Evolutionary conservation across 192 early-diverging fungal species (phyloP).

Genomic region (Jimgerdemannia lactiflua): DNA sequence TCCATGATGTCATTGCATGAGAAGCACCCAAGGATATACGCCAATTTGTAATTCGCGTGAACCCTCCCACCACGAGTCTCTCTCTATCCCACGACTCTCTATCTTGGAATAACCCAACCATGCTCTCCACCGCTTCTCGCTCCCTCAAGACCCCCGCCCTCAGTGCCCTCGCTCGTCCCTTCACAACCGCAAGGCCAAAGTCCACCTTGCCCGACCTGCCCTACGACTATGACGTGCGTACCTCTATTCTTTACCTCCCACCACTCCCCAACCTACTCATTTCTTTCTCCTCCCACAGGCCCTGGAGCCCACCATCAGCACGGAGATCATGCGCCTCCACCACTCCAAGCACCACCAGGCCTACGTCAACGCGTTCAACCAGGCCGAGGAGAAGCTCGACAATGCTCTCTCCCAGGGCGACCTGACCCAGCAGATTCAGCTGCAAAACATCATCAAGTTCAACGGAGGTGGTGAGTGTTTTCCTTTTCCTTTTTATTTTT

Average conservation of each 20-base stretch:
- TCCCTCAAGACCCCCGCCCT: slow-evolving; percentile 21
- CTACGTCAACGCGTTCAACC: slow-evolving; percentile 86
- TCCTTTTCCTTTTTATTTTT: slow-evolving; percentile 12
- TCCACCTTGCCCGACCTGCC: slow-evolving; percentile 86
- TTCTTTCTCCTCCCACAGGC: slow-evolving; percentile 36
- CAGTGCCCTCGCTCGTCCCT: slow-evolving; percentile 20
- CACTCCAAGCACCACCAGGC: slow-evolving; percentile 94
- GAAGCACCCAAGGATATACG: too few relatives aligned
- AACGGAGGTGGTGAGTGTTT: slow-evolving; percentile 77
- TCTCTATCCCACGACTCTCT: too few relatives aligned
- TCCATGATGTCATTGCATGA: too few relatives aligned
- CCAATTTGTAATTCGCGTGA: too few relatives aligned
- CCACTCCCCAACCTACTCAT: not conserved
- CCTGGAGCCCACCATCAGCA: slow-evolving; percentile 91
- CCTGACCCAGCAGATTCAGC: slow-evolving; percentile 64
- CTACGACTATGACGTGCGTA: slow-evolving; percentile 74
- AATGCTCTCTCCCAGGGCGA: slow-evolving; percentile 69
- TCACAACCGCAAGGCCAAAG: slow-evolving; percentile 49
- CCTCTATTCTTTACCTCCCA: not conserved
- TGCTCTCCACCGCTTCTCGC: slow-evolving; percentile 36
- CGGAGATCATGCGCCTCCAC: slow-evolving; percentile 94
- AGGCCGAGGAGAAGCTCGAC: slow-evolving; percentile 88
- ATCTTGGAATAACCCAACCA: not conserved
- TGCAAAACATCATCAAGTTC: slow-evolving; percentile 86
- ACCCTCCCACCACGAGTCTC: too few relatives aligned